These are phyloP conservation scores for Gloeophyllum trabeum DNA, from an alignment of 768 basidiomycete species.

Conservation along the genomic window DNA sequence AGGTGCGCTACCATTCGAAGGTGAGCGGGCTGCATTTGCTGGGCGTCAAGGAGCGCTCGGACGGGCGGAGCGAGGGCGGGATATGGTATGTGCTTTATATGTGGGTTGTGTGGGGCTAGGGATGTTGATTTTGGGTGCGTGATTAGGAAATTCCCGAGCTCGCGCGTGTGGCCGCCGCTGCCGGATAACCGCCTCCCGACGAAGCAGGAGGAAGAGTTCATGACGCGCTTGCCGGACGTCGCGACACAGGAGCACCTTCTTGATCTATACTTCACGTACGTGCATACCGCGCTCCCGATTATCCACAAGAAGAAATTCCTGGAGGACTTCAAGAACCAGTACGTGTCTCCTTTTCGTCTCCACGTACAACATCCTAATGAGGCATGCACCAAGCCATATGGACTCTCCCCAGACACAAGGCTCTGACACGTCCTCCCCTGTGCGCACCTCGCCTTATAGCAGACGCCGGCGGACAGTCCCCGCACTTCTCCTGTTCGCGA, in stretches of 20 bases:
- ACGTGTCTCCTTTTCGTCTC: slow-evolving; percentile 6
- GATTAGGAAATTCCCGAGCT: slow-evolving; percentile 70
- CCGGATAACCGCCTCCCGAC: slow-evolving; percentile 15
- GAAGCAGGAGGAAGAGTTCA: slow-evolving; percentile 24
- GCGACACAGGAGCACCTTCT: slow-evolving; percentile 58
- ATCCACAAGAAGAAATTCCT: slow-evolving; percentile 62
- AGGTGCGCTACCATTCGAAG: slow-evolving; percentile 82
- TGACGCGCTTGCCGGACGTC: slow-evolving; percentile 39
- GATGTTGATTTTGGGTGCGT: slow-evolving; percentile 8
- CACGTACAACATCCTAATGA: neutral
- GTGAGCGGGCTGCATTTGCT: slow-evolving; percentile 72
- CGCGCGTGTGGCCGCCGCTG: slow-evolving; percentile 80
- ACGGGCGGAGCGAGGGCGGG: slow-evolving; percentile 62
- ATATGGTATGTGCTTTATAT: slow-evolving; percentile 42
- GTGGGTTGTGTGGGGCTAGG: neutral
- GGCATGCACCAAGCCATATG: too few species aligned
- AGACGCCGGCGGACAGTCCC: slow-evolving; percentile 39
- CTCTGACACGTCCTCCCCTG: too few species aligned
- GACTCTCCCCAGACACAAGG: neutral
- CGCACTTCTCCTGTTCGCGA: slow-evolving; percentile 63
- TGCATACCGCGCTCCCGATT: slow-evolving; percentile 72
- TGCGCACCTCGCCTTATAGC: slow-evolving; percentile 23
- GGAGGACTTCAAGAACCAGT: slow-evolving; percentile 38
- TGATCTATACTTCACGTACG: slow-evolving; percentile 69
- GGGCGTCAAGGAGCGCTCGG: slow-evolving; percentile 45